Evolutionary conservation across 257 asterid species (phyloP).

Genomic region (Leptodermis oblonga): DNA sequence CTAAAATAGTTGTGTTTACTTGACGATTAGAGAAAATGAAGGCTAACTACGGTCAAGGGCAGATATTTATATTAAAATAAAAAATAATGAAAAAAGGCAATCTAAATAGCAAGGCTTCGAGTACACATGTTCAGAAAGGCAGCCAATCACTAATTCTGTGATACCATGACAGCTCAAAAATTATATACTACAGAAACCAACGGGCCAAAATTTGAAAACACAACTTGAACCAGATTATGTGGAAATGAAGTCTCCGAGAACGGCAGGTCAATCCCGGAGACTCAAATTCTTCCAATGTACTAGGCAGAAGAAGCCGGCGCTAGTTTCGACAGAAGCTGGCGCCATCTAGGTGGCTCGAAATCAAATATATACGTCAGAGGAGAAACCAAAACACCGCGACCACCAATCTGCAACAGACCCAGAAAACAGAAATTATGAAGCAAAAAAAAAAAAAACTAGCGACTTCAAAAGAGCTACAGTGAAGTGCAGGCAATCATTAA

Average conservation of each 20-base stretch:
- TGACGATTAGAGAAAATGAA: too few species aligned
- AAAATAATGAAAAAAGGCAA: too few species aligned
- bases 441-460: not conserved
- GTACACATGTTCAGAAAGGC: too few species aligned
- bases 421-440: not conserved
- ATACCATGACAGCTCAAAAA: not conserved
- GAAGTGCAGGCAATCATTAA: too few species aligned
- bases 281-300: not conserved
- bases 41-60: too few species aligned
- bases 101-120: too few species aligned
- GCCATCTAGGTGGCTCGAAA: slow-evolving; percentile 98
- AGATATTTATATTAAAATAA: too few species aligned
- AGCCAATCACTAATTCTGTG: too few species aligned
- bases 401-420: slow-evolving; percentile 75
- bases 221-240: not conserved
- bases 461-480: too few species aligned
- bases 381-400: slow-evolving; percentile 91
- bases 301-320: slow-evolving; percentile 27
- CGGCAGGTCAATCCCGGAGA: not conserved
- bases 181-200: too few species aligned
- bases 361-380: slow-evolving; percentile 93
- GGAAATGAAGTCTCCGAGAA: not conserved
- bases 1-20: too few species aligned
- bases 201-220: not conserved
- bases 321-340: slow-evolving; percentile 61